Base-by-base conservation (phyloP, 371 early-diverging fungal genomes). In the Mortierella sp. region DNA sequence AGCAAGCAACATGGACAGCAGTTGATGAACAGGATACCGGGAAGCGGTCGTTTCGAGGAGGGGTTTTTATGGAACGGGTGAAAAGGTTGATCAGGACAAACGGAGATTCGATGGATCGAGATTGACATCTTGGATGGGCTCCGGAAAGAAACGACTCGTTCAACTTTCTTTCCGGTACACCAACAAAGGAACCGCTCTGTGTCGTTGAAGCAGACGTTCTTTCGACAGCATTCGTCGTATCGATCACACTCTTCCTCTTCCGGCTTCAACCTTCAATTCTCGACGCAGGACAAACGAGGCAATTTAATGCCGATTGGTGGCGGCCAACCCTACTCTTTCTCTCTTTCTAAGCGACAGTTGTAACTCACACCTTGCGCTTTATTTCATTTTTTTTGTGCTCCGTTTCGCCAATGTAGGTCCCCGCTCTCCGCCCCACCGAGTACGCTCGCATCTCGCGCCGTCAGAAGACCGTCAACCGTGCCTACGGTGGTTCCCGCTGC, bases 401-500 rank as follows among this genome's bases (percentile, higher is more conserved):
- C 77, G 77, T 39, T 77, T 71, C 77, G 77, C 77, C 68, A 77
- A 77, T 53, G 77, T 80, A 94, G 94, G 88, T 98, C 89, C 96
- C 97, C 81, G 94, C 95, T 79, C 93, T 98, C 84, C 96, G 98
- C 87, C 96, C 98, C 79, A 93, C 92, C 85, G 92, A 95, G 90
- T 96, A 95, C 91, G 89, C 95, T 71, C 92, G 92, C 74, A 88
- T 99, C 84, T 95, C 96, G 89, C 96, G 95, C 93, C 93, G 93
- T 86, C 91, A 97, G 86, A 98, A 98, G 96, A 88, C 88, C 86
- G 97, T 99, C 84, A 92, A 91, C 89, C 96, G 99, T 86, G 96
- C 98, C 74, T 99, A 99, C 88, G 99, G 99, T 90, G 98, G 98
- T 73, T 94, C 94, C 80, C 96, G 97, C 78, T 98, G 98, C 90